Base-by-base conservation (phyloP, 352 stramenopile species). In the Phytophthora sp. region DNA sequence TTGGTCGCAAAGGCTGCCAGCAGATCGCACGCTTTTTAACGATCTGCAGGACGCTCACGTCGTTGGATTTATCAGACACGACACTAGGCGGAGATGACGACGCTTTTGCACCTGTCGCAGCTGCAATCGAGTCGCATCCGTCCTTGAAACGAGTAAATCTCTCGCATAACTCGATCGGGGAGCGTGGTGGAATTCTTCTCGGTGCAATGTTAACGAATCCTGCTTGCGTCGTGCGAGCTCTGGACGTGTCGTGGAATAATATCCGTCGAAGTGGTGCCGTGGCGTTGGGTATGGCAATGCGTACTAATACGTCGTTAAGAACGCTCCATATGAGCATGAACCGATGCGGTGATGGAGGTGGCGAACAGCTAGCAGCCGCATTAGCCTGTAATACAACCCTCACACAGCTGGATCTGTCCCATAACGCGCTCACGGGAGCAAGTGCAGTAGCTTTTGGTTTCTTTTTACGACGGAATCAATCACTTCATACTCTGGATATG, bases 241-340 rank as follows among this genome's bases (percentile, higher is more conserved):
- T 93, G 6, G 71, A 93, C 31, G 57, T 91, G 1, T 90, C 82
- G 8, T 93, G 84, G 84, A 93, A 93, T 69, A 70, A 77, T 30
- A 90, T 93, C 39, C 80, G 84, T 63, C 69, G 67, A 2, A 54
- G 31, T 20, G 84, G 84, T 3, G 82, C 82, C 0, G 75, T 80
- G 12, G 78, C 78, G 0, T 76, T 93, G 47, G 84, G 84, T 0
- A 69, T 69, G 1, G 84, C 84, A 3, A 62, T 93, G 56, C 70
- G 76, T 4, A 82, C 74, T 0, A 93, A 91, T 33, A 76, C 63
- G 0, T 78, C 72, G 4, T 46, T 93, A 1, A 53, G 51, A 21
- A 73, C 45, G 3, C 65, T 93, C 5, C 73, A 85, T 1, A 62
- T 93, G 35, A 76, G 82, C 13, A 93, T 93, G 84, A 93, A 93